A percentile compares a stretch with the other conserved stretches of the same genome.
phyloP scores from a whole-genome alignment of 1,284 basidiomycete genomes.

The Rhodotorula sp. region DNA sequence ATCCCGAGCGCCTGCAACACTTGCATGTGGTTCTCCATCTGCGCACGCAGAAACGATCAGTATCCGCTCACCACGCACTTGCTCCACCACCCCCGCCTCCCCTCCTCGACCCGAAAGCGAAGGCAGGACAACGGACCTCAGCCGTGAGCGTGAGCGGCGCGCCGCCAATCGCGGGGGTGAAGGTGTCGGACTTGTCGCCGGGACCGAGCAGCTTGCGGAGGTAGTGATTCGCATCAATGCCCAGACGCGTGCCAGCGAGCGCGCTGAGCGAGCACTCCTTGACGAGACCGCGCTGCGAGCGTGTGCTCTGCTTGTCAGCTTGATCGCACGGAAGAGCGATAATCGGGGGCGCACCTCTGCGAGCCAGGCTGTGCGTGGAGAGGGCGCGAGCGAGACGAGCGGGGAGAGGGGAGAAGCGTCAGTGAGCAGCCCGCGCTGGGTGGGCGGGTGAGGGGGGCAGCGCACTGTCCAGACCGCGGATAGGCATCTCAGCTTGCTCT shows the following conservation, averaged over 20 bases:
- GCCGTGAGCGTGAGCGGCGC: constrained; percentile 79
- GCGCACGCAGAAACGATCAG: constrained; percentile 42
- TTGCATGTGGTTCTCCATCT: constrained; percentile 89
- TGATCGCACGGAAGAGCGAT: no score
- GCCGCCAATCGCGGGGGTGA: constrained; percentile 87
- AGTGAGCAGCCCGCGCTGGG: background rate
- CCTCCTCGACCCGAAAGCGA: background rate
- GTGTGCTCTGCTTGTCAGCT: background rate
- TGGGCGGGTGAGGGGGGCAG: background rate
- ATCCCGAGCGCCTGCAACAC: constrained; percentile 82
- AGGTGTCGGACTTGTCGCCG: constrained; percentile 29
- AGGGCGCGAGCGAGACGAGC: background rate
- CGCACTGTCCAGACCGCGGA: constrained; percentile 34
- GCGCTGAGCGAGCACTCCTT: constrained; percentile 79
- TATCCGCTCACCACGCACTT: background rate
- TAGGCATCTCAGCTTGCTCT: constrained; percentile 15
- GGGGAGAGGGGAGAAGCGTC: background rate
- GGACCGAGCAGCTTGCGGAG: constrained; percentile 69
- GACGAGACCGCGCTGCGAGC: constrained; percentile 71
- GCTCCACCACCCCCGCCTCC: background rate
- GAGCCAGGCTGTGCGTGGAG: constrained; percentile 31
- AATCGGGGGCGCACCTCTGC: constrained; percentile 24
- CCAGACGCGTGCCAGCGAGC: constrained; percentile 87
- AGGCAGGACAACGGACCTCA: constrained; percentile 21
- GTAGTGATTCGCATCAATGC: constrained; percentile 95